These are phyloP conservation scores for Saccharum officinarum DNA, from an alignment of 176 grass and related monocot species.

Conservation along the genomic window DNA sequence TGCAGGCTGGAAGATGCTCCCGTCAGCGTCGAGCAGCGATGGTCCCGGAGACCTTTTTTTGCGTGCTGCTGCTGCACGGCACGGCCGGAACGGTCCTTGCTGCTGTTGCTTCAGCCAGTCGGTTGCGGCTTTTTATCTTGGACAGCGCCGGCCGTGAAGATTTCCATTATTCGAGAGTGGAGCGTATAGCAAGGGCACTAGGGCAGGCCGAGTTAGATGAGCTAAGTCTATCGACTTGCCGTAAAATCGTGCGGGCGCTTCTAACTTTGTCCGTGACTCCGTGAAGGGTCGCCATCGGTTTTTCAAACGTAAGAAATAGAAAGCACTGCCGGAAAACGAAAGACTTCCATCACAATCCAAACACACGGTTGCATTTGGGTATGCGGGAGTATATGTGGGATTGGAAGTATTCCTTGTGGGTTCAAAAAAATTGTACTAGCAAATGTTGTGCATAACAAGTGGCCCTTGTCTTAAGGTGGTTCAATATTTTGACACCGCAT, in stretches of 20 bases:
- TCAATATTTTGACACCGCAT: too few relatives aligned
- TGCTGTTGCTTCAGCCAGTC: background rate
- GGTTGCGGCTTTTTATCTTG: conserved; percentile 5
- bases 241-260: background rate
- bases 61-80: background rate
- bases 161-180: background rate
- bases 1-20: conserved; percentile 26
- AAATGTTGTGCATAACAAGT: too few relatives aligned
- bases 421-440: too few relatives aligned
- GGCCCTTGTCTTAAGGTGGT: too few relatives aligned
- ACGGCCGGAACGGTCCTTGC: conserved; percentile 17
- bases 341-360: background rate
- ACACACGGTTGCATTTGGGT: background rate
- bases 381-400: too few relatives aligned
- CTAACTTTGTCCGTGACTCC: background rate
- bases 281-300: background rate
- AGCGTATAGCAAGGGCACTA: background rate
- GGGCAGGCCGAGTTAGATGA: background rate
- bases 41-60: background rate
- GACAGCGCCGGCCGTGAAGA: too few relatives aligned
- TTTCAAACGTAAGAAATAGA: background rate
- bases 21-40: conserved; percentile 21
- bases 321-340: background rate
- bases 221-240: background rate
- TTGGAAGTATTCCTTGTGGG: too few relatives aligned